These are phyloP conservation scores for Hemisphaericaspora nanyangensis DNA, from an alignment of 805 yeast species.

Conservation along the genomic window DNA sequence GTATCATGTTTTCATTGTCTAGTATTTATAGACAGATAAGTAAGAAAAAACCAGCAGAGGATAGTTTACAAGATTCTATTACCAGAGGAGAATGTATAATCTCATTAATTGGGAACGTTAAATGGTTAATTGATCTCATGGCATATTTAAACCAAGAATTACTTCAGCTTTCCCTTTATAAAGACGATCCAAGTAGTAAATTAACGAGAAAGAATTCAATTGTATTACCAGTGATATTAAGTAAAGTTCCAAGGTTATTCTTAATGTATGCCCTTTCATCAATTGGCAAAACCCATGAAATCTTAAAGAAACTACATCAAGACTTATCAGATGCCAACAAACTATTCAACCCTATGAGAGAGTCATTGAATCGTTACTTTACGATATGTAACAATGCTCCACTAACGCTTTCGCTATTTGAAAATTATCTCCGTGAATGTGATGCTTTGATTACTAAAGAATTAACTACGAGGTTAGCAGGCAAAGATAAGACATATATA, in stretches of 20 bases:
- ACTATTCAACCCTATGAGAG: constrained; percentile 47
- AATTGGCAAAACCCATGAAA: constrained; percentile 57
- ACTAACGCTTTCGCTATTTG: constrained; percentile 52
- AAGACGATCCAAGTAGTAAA: constrained; percentile 17
- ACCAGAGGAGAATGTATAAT: constrained; percentile 61
- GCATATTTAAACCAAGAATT: constrained; percentile 72
- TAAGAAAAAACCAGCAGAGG: constrained; percentile 51
- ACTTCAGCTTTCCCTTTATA: constrained; percentile 38
- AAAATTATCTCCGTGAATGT: constrained; percentile 57
- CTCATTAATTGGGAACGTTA: constrained; percentile 66
- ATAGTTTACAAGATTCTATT: constrained; percentile 49
- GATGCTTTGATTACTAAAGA: constrained; percentile 38
- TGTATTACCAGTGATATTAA: constrained; percentile 55
- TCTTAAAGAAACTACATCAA: constrained; percentile 53
- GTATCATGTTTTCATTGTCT: constrained; percentile 59
- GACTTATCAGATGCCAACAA: constrained; percentile 41
- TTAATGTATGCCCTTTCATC: constrained; percentile 64
- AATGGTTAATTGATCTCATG: constrained; percentile 83
- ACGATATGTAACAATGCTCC: constrained; percentile 49
- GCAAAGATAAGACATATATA: constrained; percentile 25
- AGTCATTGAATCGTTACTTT: constrained; percentile 49
- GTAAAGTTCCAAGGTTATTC: constrained; percentile 68
- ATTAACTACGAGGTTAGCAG: constrained; percentile 14
- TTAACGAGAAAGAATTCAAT: constrained; percentile 35
- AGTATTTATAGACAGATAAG: constrained; percentile 63